These are phyloP conservation scores for Jasminum sambac DNA, from an alignment of 257 asterid species.

Conservation along the genomic window DNA sequence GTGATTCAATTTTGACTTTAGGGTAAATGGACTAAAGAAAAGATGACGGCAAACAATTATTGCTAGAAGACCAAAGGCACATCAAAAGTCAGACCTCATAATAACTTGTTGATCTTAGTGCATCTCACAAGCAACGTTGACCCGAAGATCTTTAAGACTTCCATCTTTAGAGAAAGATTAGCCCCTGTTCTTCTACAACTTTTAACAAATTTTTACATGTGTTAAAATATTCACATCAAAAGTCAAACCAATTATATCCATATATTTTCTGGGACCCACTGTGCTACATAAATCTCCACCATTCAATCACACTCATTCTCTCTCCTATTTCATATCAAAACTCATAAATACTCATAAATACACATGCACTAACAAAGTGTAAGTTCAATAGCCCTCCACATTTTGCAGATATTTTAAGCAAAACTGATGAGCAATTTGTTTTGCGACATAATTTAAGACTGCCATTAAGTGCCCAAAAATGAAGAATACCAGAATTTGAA, in stretches of 20 bases:
- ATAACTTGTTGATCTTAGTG: background rate
- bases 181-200: no score
- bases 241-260: no score
- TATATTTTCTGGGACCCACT: no score
- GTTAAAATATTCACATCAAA: no score
- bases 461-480: constrained; percentile 3
- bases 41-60: constrained; percentile 10
- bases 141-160: background rate
- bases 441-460: background rate
- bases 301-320: no score
- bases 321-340: no score
- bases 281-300: no score
- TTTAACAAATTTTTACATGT: no score
- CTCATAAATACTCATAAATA: no score
- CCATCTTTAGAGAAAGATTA: constrained; percentile 10
- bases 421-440: background rate
- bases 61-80: background rate
- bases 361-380: no score
- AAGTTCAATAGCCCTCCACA: constrained; percentile 16
- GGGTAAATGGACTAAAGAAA: background rate
- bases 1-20: background rate
- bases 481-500: background rate
- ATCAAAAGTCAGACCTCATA: background rate
- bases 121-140: constrained; percentile 3
- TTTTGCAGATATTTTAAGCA: background rate